A percentile compares a stretch with the other conserved stretches of the same genome.
Evolutionary conservation across 352 stramenopile species (phyloP).

Genomic region (Thalassiosira hispida): DNA sequence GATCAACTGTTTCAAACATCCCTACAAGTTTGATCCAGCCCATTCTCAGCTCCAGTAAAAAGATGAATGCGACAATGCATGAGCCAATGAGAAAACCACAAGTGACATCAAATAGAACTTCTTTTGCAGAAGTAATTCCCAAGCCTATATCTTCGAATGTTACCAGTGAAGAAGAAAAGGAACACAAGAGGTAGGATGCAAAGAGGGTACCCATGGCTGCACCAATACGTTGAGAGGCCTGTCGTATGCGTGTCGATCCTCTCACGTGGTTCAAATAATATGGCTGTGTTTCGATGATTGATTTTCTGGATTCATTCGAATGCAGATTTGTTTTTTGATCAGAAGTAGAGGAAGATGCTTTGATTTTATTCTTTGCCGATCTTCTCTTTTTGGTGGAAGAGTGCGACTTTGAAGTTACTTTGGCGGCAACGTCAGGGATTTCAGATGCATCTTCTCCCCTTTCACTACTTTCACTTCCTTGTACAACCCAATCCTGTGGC

Average conservation of each 20-base stretch:
- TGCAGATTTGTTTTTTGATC: neutral
- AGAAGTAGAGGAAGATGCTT: neutral
- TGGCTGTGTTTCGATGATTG: conserved; percentile 17
- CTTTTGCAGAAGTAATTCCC: conserved; percentile 5
- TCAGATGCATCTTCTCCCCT: neutral
- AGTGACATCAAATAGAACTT: conserved; percentile 29
- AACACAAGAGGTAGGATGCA: conserved; percentile 38
- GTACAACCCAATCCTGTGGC: conserved; percentile 31
- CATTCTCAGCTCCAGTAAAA: conserved; percentile 41
- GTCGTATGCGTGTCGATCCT: conserved; percentile 52
- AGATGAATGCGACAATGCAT: conserved; percentile 41
- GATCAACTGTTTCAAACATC: conserved; percentile 42
- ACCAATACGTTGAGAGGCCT: conserved; percentile 42
- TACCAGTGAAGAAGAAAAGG: conserved; percentile 4
- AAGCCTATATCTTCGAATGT: conserved; percentile 48
- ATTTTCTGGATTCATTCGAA: neutral
- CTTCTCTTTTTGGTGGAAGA: conserved; percentile 21
- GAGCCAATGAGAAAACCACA: conserved; percentile 44
- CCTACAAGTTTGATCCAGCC: conserved; percentile 56
- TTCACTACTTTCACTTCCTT: neutral
- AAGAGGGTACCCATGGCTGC: conserved; percentile 36
- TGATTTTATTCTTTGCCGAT: conserved; percentile 11
- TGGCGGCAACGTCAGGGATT: neutral
- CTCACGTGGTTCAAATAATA: conserved; percentile 58
- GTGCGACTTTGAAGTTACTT: neutral